Conservation (phyloP, 2,329 filamentous ascomycete species). For the Penicillium sp. region DNA sequence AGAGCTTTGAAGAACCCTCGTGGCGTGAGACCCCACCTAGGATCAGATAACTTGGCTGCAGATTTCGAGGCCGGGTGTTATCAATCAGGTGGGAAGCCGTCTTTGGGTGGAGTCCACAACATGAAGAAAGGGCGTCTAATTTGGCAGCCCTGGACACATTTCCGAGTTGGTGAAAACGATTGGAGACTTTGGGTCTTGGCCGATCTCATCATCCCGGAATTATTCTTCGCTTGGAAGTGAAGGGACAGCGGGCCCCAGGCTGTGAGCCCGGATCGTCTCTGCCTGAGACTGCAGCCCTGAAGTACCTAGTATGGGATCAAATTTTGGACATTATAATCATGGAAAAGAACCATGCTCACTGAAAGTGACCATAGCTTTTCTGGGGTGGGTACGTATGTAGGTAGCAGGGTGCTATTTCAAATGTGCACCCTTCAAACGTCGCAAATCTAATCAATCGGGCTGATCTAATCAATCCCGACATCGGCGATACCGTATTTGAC, state of each 20-base stretch:
- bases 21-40: conserved; percentile 5
- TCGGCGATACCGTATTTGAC: conserved; percentile 1
- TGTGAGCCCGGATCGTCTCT: neutral
- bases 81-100: conserved; percentile 1
- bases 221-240: neutral
- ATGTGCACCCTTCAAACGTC: no score
- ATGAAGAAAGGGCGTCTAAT: neutral
- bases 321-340: no score
- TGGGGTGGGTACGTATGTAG: no score
- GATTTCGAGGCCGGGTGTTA: neutral
- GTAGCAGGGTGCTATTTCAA: no score
- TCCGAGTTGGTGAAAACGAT: neutral
- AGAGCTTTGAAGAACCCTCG: neutral
- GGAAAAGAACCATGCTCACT: no score
- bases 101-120: neutral
- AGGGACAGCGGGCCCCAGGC: neutral
- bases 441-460: conserved; percentile 12
- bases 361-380: no score
- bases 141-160: neutral
- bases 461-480: conserved; percentile 16
- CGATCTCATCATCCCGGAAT: neutral
- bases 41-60: conserved; percentile 12
- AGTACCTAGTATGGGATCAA: neutral
- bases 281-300: neutral
- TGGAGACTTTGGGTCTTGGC: neutral